A percentile compares a stretch with the other conserved stretches of the same genome.
Evolutionary conservation across 2,329 filamentous ascomycete genomes (phyloP).

Genomic region (Aspergillus cejpii): DNA sequence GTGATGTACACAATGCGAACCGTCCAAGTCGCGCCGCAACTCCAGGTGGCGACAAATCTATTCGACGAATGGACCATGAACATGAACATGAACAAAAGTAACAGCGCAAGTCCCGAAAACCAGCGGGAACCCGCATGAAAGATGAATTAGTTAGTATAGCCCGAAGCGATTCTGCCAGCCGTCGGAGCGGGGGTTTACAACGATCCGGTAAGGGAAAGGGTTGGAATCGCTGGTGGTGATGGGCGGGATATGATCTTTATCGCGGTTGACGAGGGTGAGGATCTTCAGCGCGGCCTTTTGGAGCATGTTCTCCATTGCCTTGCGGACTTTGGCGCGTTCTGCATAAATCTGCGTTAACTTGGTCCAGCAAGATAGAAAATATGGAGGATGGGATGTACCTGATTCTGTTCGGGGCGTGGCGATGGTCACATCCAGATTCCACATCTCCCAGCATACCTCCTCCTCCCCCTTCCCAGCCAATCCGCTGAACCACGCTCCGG

Average conservation of each 20-base stretch:
- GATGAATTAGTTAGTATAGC: slow-evolving; percentile 55
- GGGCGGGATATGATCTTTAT: slow-evolving; percentile 94
- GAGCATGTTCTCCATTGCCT: slow-evolving; percentile 84
- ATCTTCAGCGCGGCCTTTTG: slow-evolving; percentile 85
- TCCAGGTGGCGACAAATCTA: background rate
- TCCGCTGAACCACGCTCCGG: slow-evolving; percentile 60
- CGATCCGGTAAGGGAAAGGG: slow-evolving; percentile 90
- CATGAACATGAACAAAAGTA: no score
- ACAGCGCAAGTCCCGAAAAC: background rate
- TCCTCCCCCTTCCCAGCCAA: slow-evolving; percentile 63
- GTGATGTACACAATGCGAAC: slow-evolving; percentile 3
- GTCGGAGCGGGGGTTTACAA: slow-evolving; percentile 74
- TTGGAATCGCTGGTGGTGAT: slow-evolving; percentile 89
- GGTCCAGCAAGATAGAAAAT: no score
- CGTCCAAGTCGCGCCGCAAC: background rate
- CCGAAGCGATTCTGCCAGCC: slow-evolving; percentile 75
- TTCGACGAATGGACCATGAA: background rate
- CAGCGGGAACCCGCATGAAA: background rate
- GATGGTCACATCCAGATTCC: slow-evolving; percentile 90
- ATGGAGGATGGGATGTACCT: slow-evolving; percentile 46
- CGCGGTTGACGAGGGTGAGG: slow-evolving; percentile 73
- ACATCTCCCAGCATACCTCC: slow-evolving; percentile 94
- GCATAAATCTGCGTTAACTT: background rate
- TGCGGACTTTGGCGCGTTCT: slow-evolving; percentile 84
- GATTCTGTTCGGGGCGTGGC: slow-evolving; percentile 82